phyloP scores from a whole-genome alignment of 495 filamentous ascomycete genomes.

The Penicillium herquei region DNA sequence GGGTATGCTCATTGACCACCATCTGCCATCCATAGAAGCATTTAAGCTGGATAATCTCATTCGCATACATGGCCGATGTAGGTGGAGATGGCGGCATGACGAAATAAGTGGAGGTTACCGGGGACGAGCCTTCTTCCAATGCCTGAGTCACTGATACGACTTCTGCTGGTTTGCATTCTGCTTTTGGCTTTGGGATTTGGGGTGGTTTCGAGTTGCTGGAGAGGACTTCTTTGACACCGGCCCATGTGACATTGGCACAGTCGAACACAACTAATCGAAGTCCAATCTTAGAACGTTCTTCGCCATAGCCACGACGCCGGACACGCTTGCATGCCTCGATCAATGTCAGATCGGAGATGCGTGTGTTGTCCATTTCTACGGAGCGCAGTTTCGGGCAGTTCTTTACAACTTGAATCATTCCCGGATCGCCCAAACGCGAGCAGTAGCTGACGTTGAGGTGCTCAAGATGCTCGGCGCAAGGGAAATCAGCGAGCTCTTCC shows the following conservation, averaged over 20 bases:
- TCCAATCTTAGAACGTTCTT: conserved; percentile 55
- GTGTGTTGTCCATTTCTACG: conserved; percentile 92
- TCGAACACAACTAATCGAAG: conserved; percentile 86
- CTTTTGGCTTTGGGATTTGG: conserved; percentile 29
- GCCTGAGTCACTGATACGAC: conserved; percentile 30
- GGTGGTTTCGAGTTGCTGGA: conserved; percentile 74
- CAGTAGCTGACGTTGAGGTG: conserved; percentile 90
- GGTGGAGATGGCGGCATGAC: conserved; percentile 33
- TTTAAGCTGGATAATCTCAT: conserved; percentile 79
- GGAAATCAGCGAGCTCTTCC: conserved; percentile 67
- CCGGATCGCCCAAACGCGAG: conserved; percentile 77
- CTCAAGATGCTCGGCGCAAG: conserved; percentile 66
- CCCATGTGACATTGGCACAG: conserved; percentile 88
- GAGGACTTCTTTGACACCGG: conserved; percentile 81
- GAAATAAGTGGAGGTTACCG: conserved; percentile 23
- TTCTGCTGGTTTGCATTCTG: conserved; percentile 5
- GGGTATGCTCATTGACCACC: conserved; percentile 88
- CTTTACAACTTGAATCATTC: conserved; percentile 82
- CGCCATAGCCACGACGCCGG: conserved; percentile 58
- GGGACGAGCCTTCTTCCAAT: conserved; percentile 27
- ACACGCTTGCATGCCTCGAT: conserved; percentile 79
- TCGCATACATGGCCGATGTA: conserved; percentile 50
- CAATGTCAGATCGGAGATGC: conserved; percentile 82
- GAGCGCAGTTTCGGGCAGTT: conserved; percentile 64
- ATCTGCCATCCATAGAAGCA: conserved; percentile 95